Conservation (phyloP, 768 basidiomycete species). For the Kwoniella newhampshirensis region DNA sequence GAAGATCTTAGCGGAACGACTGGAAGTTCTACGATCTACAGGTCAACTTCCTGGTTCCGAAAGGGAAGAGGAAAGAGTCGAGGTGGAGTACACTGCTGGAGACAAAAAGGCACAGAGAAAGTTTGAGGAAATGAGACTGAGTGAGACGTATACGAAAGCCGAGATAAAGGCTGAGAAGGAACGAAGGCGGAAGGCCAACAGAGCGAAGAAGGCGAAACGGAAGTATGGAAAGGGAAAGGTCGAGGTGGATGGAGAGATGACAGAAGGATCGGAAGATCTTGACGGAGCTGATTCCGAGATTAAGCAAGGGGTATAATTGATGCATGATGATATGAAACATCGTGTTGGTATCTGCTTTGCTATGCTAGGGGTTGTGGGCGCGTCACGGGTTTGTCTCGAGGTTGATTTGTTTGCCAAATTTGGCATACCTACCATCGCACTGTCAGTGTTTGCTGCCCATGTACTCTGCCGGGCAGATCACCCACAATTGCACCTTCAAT, state of each 20-base stretch:
- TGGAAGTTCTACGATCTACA: conserved; percentile 32
- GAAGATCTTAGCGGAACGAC: conserved; percentile 72
- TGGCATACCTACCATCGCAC: conserved; percentile 67
- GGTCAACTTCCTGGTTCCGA: conserved; percentile 14
- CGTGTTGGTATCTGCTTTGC: neutral
- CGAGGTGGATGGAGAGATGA: conserved; percentile 4
- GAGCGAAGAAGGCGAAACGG: conserved; percentile 76
- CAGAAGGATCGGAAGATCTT: conserved; percentile 8
- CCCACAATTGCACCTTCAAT: conserved; percentile 52
- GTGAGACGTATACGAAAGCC: conserved; percentile 10
- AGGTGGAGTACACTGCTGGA: neutral
- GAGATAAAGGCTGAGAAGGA: conserved; percentile 58
- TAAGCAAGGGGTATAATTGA: conserved; percentile 19
- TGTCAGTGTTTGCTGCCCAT: too few relatives aligned
- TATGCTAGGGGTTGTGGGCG: too few relatives aligned
- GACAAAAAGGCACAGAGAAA: conserved; percentile 7
- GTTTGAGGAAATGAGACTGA: conserved; percentile 12
- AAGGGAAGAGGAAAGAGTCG: neutral
- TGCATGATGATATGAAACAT: conserved; percentile 11
- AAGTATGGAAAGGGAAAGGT: conserved; percentile 55
- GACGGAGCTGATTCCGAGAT: neutral
- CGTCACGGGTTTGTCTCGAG: conserved; percentile 59
- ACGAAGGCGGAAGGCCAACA: conserved; percentile 70
- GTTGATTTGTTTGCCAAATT: conserved; percentile 91
- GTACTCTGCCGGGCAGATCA: too few relatives aligned